Conservation (phyloP, 2,329 filamentous ascomycete genomes). For the Seiridium cupressi region DNA sequence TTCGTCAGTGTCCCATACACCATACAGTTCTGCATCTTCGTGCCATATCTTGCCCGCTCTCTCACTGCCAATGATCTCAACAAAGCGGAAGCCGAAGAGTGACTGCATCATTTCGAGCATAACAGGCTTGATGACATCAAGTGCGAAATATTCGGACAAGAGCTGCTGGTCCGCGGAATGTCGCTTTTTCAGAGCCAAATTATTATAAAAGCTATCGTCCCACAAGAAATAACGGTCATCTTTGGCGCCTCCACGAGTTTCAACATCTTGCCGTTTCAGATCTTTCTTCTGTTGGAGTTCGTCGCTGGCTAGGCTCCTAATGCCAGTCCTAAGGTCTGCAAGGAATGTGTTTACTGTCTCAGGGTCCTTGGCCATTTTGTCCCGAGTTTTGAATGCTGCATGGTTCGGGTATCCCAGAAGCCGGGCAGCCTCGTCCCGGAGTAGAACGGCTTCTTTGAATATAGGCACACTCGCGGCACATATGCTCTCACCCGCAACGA, state of each 20-base stretch:
- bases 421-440: constrained; percentile 55
- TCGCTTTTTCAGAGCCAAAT: neutral
- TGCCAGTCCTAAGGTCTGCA: constrained; percentile 42
- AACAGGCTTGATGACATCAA: neutral
- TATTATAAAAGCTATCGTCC: neutral
- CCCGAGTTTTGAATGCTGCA: constrained; percentile 53
- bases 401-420: constrained; percentile 56
- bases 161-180: neutral
- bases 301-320: constrained; percentile 45
- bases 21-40: constrained; percentile 51
- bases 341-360: constrained; percentile 55
- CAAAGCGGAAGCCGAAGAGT: constrained; percentile 48
- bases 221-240: neutral
- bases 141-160: neutral
- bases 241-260: constrained; percentile 19
- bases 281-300: neutral
- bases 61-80: constrained; percentile 39
- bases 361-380: constrained; percentile 60
- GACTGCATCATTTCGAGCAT: constrained; percentile 15
- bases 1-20: constrained; percentile 47
- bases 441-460: constrained; percentile 53
- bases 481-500: neutral
- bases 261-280: constrained; percentile 25
- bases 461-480: constrained; percentile 24
- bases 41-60: constrained; percentile 40